phyloP scores from a whole-genome alignment of 768 basidiomycete species.

The Hypholoma fasciculare region DNA sequence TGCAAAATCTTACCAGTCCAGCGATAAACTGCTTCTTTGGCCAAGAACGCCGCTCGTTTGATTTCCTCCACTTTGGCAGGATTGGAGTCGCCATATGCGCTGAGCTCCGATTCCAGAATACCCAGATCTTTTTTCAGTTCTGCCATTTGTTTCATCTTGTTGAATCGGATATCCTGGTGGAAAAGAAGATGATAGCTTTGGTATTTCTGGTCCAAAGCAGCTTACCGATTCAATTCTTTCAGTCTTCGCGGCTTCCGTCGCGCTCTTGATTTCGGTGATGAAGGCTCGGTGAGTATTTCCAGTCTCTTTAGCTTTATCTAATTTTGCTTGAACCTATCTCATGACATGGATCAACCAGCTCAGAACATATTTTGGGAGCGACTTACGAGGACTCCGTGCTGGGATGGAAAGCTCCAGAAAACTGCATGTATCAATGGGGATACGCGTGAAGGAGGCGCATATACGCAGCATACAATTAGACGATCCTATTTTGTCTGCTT shows the following conservation, averaged over 20 bases:
- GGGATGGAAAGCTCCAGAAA: constrained; percentile 96
- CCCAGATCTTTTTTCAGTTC: constrained; percentile 48
- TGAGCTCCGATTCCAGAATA: constrained; percentile 65
- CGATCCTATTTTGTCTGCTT: constrained; percentile 90
- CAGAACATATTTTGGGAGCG: constrained; percentile 1
- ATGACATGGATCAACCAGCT: constrained; percentile 1
- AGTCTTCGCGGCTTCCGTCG: constrained; percentile 51
- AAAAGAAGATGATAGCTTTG: constrained; percentile 1
- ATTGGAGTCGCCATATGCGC: constrained; percentile 81
- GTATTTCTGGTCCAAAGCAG: constrained; percentile 7
- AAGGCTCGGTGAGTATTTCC: constrained; percentile 43
- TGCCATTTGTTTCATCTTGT: constrained; percentile 50
- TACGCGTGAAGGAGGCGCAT: constrained; percentile 18
- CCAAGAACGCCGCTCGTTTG: constrained; percentile 67
- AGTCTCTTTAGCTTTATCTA: constrained; percentile 50
- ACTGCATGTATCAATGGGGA: constrained; percentile 46
- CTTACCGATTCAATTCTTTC: constrained; percentile 59
- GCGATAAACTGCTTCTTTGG: constrained; percentile 79
- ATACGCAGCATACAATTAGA: constrained; percentile 73
- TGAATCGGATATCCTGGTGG: constrained; percentile 55
- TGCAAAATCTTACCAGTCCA: constrained; percentile 72
- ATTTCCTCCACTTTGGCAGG: constrained; percentile 80
- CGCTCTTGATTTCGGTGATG: constrained; percentile 45
- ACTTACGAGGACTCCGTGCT: constrained; percentile 73
- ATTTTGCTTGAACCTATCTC: constrained; percentile 55